Conservation (phyloP, 164 flowering plant genomes). For the Santalum album region DNA sequence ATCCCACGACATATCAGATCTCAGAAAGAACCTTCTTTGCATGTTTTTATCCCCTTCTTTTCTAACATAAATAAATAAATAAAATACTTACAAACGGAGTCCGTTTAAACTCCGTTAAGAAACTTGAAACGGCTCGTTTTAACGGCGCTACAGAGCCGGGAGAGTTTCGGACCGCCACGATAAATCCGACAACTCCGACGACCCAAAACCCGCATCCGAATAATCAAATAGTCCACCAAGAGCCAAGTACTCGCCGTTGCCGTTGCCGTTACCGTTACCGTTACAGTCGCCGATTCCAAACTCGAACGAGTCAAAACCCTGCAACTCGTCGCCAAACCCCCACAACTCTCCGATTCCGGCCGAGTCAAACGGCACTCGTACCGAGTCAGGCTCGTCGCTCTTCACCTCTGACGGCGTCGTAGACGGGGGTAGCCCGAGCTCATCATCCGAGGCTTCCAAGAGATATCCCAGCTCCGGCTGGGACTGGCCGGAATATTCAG, state of each 20-base stretch:
- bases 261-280: slow-evolving; percentile 2
- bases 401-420: slow-evolving; percentile 12
- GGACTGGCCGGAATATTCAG: slow-evolving; percentile 25
- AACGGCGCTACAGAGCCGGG: too few species aligned
- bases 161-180: too few species aligned
- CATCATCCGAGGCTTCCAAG: slow-evolving; percentile 73
- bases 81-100: too few species aligned
- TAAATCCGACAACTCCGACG: too few species aligned
- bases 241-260: slow-evolving; percentile 32
- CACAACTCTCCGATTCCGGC: slow-evolving; percentile 31
- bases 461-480: slow-evolving; percentile 53
- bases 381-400: slow-evolving; percentile 10
- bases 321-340: slow-evolving; percentile 45
- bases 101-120: too few species aligned
- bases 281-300: slow-evolving; percentile 20
- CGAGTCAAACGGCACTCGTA: slow-evolving; percentile 11
- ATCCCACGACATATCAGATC: too few species aligned
- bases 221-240: slow-evolving; percentile 46
- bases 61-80: too few species aligned
- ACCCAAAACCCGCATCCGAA: slow-evolving; percentile 29
- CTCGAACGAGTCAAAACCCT: slow-evolving; percentile 30
- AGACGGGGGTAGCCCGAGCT: slow-evolving; percentile 63
- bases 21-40: too few species aligned
- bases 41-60: too few species aligned
- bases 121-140: too few species aligned